These are phyloP conservation scores for Suillus subaureus DNA, from an alignment of 768 basidiomycete genomes.

Conservation along the genomic window DNA sequence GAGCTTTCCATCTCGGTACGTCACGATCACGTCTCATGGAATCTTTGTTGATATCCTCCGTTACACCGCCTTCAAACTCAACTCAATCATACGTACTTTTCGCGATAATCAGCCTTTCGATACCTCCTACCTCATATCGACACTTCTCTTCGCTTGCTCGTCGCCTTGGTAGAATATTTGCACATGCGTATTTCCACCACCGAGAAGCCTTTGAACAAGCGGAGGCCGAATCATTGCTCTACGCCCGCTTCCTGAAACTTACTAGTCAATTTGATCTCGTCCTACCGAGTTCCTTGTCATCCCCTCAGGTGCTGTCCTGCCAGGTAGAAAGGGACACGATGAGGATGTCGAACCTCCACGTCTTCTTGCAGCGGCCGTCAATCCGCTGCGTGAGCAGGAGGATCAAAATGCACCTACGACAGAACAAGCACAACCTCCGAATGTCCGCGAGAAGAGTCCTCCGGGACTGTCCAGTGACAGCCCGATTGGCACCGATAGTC, in stretches of 20 bases:
- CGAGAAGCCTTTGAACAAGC: conserved; percentile 89
- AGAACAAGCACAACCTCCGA: conserved; percentile 12
- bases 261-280: conserved; percentile 82
- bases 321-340: conserved; percentile 27
- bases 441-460: conserved; percentile 24
- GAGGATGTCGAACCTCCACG: conserved; percentile 42
- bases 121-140: conserved; percentile 78
- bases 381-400: conserved; percentile 25
- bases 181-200: conserved; percentile 95
- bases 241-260: conserved; percentile 86
- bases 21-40: conserved; percentile 17
- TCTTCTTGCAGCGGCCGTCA: conserved; percentile 42
- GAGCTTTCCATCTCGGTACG: conserved; percentile 88
- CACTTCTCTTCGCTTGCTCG: conserved; percentile 90
- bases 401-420: conserved; percentile 16
- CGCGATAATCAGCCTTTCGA: conserved; percentile 60
- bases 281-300: conserved; percentile 81
- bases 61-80: conserved; percentile 20
- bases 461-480: conserved; percentile 20
- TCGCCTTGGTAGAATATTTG: conserved; percentile 91
- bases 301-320: conserved; percentile 45
- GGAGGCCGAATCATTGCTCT: conserved; percentile 88
- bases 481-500: conserved; percentile 36
- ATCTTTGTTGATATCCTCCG: conserved; percentile 13
- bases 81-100: not conserved